Evolutionary conservation across 1,284 basidiomycete species (phyloP).

Genomic region (Mixia osmundae): DNA sequence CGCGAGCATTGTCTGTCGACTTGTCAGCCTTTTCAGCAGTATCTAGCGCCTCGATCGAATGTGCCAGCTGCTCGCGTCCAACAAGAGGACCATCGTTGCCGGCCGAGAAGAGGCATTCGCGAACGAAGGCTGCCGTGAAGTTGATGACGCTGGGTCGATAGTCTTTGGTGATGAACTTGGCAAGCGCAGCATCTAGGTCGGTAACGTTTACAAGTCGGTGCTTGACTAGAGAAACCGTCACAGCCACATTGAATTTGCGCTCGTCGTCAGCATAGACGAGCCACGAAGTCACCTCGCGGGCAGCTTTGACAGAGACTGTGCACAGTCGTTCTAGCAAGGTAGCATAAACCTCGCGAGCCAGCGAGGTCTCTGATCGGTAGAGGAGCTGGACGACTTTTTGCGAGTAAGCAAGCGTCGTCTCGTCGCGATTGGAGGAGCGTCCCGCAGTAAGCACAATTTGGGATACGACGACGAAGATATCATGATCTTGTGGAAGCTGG

Average conservation of each 20-base stretch:
- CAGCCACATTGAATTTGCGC: constrained; percentile 90
- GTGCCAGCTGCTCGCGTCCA: constrained; percentile 52
- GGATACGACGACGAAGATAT: constrained; percentile 57
- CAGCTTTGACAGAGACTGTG: constrained; percentile 68
- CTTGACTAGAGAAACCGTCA: constrained; percentile 67
- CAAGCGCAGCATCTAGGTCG: constrained; percentile 74
- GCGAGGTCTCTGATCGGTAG: constrained; percentile 57
- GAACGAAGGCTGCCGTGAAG: constrained; percentile 61
- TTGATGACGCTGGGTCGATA: constrained; percentile 52
- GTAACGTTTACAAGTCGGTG: constrained; percentile 54
- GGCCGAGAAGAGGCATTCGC: constrained; percentile 65
- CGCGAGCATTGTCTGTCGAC: constrained; percentile 27
- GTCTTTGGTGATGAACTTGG: constrained; percentile 54
- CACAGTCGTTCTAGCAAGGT: constrained; percentile 72
- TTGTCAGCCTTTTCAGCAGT: constrained; percentile 49
- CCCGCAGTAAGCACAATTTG: constrained; percentile 56
- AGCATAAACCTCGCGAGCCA: constrained; percentile 78
- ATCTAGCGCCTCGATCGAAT: constrained; percentile 56
- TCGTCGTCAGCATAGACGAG: constrained; percentile 90
- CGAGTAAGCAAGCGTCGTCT: constrained; percentile 72
- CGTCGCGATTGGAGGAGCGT: constrained; percentile 52
- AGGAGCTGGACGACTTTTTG: constrained; percentile 77
- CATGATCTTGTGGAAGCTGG: constrained; percentile 52
- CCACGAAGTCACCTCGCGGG: constrained; percentile 93
- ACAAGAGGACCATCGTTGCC: constrained; percentile 48